Evolutionary conservation across 805 yeast genomes (phyloP).

Genomic region (Metschnikowia gruessii): DNA sequence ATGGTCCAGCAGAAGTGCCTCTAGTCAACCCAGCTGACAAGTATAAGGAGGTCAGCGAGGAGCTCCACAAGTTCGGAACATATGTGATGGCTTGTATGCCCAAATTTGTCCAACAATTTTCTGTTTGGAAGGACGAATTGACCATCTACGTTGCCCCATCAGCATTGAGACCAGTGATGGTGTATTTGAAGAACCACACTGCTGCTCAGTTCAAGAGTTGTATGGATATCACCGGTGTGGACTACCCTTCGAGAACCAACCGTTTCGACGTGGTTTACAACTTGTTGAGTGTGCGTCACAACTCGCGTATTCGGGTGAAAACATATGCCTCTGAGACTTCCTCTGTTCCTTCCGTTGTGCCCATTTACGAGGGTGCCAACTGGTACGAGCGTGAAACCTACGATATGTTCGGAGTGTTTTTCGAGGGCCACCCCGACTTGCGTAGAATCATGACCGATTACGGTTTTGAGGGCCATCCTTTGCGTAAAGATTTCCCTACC

Average conservation of each 20-base stretch:
- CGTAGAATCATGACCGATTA: slow-evolving; percentile 89
- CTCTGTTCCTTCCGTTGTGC: slow-evolving; percentile 77
- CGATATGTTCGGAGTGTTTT: slow-evolving; percentile 83
- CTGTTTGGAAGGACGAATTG: slow-evolving; percentile 90
- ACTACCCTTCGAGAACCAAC: slow-evolving; percentile 78
- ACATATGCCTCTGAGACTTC: slow-evolving; percentile 82
- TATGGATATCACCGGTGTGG: slow-evolving; percentile 83
- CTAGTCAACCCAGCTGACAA: slow-evolving; percentile 76
- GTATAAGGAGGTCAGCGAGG: slow-evolving; percentile 62
- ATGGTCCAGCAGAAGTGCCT: slow-evolving; percentile 40
- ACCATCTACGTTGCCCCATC: slow-evolving; percentile 71
- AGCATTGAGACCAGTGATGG: slow-evolving; percentile 67
- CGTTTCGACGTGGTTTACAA: slow-evolving; percentile 88
- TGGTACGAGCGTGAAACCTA: slow-evolving; percentile 91
- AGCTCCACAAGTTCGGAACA: slow-evolving; percentile 76
- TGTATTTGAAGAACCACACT: slow-evolving; percentile 73
- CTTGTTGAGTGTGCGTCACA: slow-evolving; percentile 74
- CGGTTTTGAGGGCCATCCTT: slow-evolving; percentile 90
- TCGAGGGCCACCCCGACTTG: slow-evolving; percentile 85
- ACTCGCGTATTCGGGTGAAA: slow-evolving; percentile 84
- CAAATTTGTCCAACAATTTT: slow-evolving; percentile 75
- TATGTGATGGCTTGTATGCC: slow-evolving; percentile 78
- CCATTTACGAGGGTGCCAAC: slow-evolving; percentile 73
- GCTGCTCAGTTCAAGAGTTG: slow-evolving; percentile 76
- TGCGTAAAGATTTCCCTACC: slow-evolving; percentile 89